Base-by-base conservation (phyloP, 2,329 filamentous ascomycete genomes). In the Madurella mycetomatis region DNA sequence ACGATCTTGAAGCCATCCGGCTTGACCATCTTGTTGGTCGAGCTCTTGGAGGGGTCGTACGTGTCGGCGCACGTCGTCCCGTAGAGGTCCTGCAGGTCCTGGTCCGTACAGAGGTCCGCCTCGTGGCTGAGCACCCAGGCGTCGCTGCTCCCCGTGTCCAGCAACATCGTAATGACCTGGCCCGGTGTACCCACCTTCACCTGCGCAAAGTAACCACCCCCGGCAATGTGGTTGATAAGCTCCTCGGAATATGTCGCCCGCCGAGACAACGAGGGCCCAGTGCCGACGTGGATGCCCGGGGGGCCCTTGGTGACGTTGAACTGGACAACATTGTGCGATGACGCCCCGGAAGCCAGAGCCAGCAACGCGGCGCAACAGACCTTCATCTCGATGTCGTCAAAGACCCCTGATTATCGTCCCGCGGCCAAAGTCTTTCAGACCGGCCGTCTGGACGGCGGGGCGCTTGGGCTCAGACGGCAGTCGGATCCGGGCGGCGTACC, bases 81-180 rank as follows among this genome's bases (percentile, higher is more conserved):
- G 53, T 71, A 70, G 3, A 60, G 25, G 2, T 39, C 19, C 60
- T 78, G 75, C 44, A 73, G 55, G 3, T 32, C 17, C 1, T 11
- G 15, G 44, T 69, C 73, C 13, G 61, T 67, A 63, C 76, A 79
- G 30, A 77, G 69, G 60, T 71, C 65, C 15, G 72, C 70, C 25
- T 63, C 46, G 58, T 62, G 51, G 54, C 67, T 61, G 57, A 79
- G 70, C 41, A 85, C 71, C 82, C 83, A 86, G 4, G 82, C 77
- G 64, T 86, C 83, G 59, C 79, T 83, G 66, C 80, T 84, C 30
- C 83, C 83, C 2, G 83, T 86, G 67, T 86, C 83, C 58, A 85
- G 74, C 50, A 81, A 72, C 61, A 86, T 72, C 50, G 68, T 73
- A 47, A 84, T 66, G 2, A 68, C 66, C 67, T 86, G 83, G 0